Percentiles rank a stretch among this genome's conserved stretches.
Evolutionary conservation across 805 yeast species (phyloP).

Genomic region (Alloascoidea africana): DNA sequence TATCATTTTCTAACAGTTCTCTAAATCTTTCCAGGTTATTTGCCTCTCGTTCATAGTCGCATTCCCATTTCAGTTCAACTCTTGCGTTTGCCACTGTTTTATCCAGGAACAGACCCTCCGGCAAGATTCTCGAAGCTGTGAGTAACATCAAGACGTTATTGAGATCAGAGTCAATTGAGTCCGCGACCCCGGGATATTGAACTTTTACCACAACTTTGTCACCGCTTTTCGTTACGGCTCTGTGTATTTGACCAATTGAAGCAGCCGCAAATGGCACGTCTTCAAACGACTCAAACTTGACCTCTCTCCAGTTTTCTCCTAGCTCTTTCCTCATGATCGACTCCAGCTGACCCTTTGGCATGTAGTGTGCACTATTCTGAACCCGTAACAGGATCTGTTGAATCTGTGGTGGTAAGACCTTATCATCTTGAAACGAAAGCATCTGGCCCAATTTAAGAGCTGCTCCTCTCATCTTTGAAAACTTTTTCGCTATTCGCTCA

Average conservation of each 20-base stretch:
- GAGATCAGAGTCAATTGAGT: conserved; percentile 86
- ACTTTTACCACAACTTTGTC: conserved; percentile 76
- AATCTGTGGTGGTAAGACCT: conserved; percentile 72
- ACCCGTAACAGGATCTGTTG: conserved; percentile 70
- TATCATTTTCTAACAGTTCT: conserved; percentile 38
- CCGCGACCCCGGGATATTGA: conserved; percentile 94
- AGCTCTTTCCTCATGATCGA: conserved; percentile 56
- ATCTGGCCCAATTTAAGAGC: conserved; percentile 95
- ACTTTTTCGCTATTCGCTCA: conserved; percentile 75
- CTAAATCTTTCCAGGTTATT: conserved; percentile 54
- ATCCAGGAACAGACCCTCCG: conserved; percentile 84
- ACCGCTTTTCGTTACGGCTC: conserved; percentile 45
- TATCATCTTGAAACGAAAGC: conserved; percentile 85
- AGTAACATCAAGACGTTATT: conserved; percentile 70
- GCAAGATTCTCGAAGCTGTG: conserved; percentile 76
- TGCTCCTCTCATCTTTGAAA: conserved; percentile 96
- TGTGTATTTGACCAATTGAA: conserved; percentile 93
- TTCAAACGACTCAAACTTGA: conserved; percentile 56
- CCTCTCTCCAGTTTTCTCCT: conserved; percentile 64
- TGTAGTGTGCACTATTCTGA: conserved; percentile 89
- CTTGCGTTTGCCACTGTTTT: conserved; percentile 89
- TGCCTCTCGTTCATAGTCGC: conserved; percentile 89
- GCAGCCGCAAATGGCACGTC: conserved; percentile 94
- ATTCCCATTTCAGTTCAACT: conserved; percentile 90
- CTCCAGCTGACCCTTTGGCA: conserved; percentile 88